These are phyloP conservation scores for Withania somnifera DNA, from an alignment of 305 asterid genomes.

Conservation along the genomic window DNA sequence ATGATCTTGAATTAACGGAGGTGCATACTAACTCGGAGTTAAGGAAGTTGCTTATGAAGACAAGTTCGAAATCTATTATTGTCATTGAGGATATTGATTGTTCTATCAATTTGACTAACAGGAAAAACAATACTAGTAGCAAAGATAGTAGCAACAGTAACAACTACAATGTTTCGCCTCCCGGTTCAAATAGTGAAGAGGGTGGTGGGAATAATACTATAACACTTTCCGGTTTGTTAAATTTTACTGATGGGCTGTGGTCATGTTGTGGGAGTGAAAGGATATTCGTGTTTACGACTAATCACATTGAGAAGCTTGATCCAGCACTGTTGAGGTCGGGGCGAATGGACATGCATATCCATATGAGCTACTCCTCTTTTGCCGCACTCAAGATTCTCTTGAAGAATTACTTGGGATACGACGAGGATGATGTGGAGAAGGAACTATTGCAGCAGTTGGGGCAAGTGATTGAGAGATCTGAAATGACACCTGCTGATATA, in stretches of 20 bases:
- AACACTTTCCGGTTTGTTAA: slow-evolving; percentile 62
- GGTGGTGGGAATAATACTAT: slow-evolving; percentile 49
- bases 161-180: slow-evolving; percentile 13
- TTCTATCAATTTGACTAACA: slow-evolving; percentile 53
- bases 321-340: slow-evolving; percentile 42
- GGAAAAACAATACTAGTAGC: slow-evolving; percentile 11
- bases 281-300: slow-evolving; percentile 75
- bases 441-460: slow-evolving; percentile 23
- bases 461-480: slow-evolving; percentile 40
- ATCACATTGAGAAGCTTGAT: slow-evolving; percentile 35
- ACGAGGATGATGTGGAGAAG: slow-evolving; percentile 23
- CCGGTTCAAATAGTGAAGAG: slow-evolving; percentile 22
- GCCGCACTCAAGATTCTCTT: slow-evolving; percentile 50
- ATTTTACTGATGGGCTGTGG: slow-evolving; percentile 85
- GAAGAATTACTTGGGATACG: slow-evolving; percentile 55
- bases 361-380: slow-evolving; percentile 63
- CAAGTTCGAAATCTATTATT: slow-evolving; percentile 71
- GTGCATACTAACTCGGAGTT: slow-evolving; percentile 71
- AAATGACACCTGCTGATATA: slow-evolving; percentile 84
- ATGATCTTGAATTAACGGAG: slow-evolving; percentile 73
- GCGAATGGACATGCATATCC: slow-evolving; percentile 63
- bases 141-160: neutral
- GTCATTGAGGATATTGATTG: slow-evolving; percentile 92
- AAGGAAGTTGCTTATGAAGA: slow-evolving; percentile 76
- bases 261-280: slow-evolving; percentile 85